Percentiles rank a stretch among this genome's conserved stretches.
These are phyloP conservation scores for Apostasia ramifera DNA, from an alignment of 106 monocot species.

Conservation along the genomic window DNA sequence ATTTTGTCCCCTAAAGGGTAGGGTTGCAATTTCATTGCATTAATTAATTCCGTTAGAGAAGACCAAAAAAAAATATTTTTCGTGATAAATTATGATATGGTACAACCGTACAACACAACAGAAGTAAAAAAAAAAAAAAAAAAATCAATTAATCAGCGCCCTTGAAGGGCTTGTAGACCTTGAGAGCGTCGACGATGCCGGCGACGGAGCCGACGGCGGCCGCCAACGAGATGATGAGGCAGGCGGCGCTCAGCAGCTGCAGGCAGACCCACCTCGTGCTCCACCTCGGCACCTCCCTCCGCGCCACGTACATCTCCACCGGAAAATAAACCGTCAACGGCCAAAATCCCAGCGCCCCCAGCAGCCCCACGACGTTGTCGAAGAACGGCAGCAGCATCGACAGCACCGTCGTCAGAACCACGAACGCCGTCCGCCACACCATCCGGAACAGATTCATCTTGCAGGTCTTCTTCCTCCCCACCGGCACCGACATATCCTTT, in stretches of 20 bases:
- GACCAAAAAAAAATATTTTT: no score
- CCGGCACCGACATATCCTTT: constrained; percentile 4
- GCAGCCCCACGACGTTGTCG: constrained; percentile 59
- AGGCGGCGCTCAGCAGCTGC: constrained; percentile 48
- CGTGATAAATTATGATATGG: no score
- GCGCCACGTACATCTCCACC: constrained; percentile 60
- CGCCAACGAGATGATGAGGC: constrained; percentile 37
- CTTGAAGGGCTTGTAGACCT: constrained; percentile 56
- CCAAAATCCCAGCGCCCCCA: constrained; percentile 68
- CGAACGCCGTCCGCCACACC: constrained; percentile 6
- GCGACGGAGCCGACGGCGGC: constrained; percentile 43
- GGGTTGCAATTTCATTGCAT: no score
- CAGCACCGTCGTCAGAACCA: constrained; percentile 11
- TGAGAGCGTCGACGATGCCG: constrained; percentile 43
- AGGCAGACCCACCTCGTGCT: constrained; percentile 51
- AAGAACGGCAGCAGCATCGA: constrained; percentile 73
- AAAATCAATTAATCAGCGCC: not conserved
- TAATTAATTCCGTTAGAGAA: no score
- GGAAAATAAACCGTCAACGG: constrained; percentile 72
- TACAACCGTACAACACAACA: no score
- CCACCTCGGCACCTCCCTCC: constrained; percentile 47
- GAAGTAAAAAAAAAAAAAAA: no score
- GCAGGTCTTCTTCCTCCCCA: not conserved
- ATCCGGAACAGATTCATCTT: constrained; percentile 5
- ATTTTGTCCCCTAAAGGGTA: no score